phyloP scores from a whole-genome alignment of 805 yeast genomes.

The Starmerella floricola region DNA sequence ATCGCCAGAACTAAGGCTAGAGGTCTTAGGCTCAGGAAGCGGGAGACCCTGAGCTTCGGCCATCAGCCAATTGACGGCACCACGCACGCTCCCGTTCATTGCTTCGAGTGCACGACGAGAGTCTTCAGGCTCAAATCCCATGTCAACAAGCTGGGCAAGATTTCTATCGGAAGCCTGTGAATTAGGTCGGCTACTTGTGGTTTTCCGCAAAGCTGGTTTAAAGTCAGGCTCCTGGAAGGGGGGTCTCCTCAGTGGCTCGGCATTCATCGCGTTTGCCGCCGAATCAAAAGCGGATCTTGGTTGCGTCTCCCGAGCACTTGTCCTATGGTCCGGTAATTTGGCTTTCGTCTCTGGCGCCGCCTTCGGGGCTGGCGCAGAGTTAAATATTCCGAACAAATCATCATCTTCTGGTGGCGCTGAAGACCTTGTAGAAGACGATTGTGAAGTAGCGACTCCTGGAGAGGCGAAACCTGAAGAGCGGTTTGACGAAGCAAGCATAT shows the following conservation, averaged over 20 bases:
- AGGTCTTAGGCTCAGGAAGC: conserved; percentile 21
- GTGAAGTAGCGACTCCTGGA: background rate
- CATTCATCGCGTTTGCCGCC: no score
- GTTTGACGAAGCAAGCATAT: conserved; percentile 16
- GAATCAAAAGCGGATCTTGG: no score
- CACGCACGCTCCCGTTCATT: conserved; percentile 45
- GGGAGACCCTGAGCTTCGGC: conserved; percentile 40
- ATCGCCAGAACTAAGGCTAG: conserved; percentile 6
- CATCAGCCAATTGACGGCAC: conserved; percentile 58
- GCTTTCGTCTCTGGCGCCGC: background rate
- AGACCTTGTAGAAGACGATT: conserved; percentile 2
- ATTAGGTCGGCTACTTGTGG: no score
- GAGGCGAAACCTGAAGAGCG: background rate
- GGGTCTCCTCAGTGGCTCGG: no score
- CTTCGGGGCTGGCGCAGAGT: conserved; percentile 16
- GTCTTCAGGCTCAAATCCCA: conserved; percentile 58
- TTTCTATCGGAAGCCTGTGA: conserved; percentile 26
- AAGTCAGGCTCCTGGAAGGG: no score
- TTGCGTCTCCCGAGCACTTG: background rate
- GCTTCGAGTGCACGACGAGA: conserved; percentile 48
- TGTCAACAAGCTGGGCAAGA: conserved; percentile 60
- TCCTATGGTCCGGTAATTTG: background rate
- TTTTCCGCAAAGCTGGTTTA: no score
- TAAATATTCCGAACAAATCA: conserved; percentile 16
- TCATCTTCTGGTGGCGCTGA: conserved; percentile 8